Conservation (phyloP, 2,329 filamentous ascomycete genomes). For the Torrubiellomyces zombiae region DNA sequence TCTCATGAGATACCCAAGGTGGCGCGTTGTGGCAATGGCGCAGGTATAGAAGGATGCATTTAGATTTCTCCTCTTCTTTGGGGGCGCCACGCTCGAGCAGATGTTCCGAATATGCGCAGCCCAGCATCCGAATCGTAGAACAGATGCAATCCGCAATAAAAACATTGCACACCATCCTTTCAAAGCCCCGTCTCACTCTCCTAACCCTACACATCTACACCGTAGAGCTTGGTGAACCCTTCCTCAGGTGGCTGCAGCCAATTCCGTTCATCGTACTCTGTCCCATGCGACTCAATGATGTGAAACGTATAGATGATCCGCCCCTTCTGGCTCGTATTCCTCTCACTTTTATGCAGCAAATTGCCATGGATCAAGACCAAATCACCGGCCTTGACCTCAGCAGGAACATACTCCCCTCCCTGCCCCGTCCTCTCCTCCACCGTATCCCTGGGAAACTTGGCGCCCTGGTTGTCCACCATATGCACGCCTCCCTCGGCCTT, state of each 20-base stretch:
- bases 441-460: slow-evolving; percentile 39
- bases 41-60: no score
- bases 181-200: no score
- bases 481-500: slow-evolving; percentile 30
- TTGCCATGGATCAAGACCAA: slow-evolving; percentile 93
- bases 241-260: slow-evolving; percentile 77
- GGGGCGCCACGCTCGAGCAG: no score
- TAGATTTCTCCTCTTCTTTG: no score
- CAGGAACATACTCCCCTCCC: slow-evolving; percentile 49
- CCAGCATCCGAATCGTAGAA: no score
- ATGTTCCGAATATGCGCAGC: no score
- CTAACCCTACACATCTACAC: slow-evolving; percentile 8
- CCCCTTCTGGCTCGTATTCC: slow-evolving; percentile 70
- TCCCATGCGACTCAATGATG: slow-evolving; percentile 66
- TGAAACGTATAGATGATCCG: slow-evolving; percentile 97
- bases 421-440: slow-evolving; percentile 22
- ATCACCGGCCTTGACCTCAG: slow-evolving; percentile 80
- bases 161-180: no score
- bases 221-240: slow-evolving; percentile 63
- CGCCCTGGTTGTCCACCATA: slow-evolving; percentile 54
- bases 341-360: slow-evolving; percentile 88
- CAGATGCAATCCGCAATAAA: no score
- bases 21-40: no score
- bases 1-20: no score
- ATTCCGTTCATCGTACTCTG: slow-evolving; percentile 69